Percentiles rank a stretch among this genome's conserved stretches.
Evolutionary conservation across 2,329 filamentous ascomycete genomes (phyloP).

Genomic region (Ramichloridium luteum): DNA sequence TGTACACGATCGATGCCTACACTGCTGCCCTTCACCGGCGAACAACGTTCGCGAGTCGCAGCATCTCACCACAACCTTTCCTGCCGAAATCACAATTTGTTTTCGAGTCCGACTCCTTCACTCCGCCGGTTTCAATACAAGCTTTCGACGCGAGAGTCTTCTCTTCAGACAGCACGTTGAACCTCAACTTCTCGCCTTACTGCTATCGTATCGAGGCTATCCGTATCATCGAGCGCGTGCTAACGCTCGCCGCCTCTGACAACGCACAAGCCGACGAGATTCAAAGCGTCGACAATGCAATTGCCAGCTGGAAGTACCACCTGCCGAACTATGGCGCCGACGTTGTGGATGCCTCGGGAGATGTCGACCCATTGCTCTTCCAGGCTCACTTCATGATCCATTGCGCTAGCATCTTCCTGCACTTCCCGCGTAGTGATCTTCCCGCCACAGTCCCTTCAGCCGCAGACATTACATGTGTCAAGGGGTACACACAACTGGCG

Average conservation of each 20-base stretch:
- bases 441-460: constrained; percentile 46
- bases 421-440: constrained; percentile 67
- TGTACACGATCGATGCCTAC: constrained; percentile 73
- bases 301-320: constrained; percentile 68
- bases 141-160: constrained; percentile 73
- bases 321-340: constrained; percentile 61
- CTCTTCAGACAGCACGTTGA: constrained; percentile 52
- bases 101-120: constrained; percentile 23
- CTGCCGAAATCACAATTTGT: constrained; percentile 50
- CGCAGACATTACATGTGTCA: constrained; percentile 32
- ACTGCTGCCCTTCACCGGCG: constrained; percentile 66
- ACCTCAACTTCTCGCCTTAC: constrained; percentile 67
- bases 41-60: constrained; percentile 57
- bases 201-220: constrained; percentile 73
- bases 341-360: constrained; percentile 55
- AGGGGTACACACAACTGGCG: constrained; percentile 39
- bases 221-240: constrained; percentile 64
- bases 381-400: constrained; percentile 72
- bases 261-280: constrained; percentile 30
- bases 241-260: constrained; percentile 36
- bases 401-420: constrained; percentile 55
- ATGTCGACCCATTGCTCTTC: constrained; percentile 81
- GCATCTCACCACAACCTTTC: constrained; percentile 53
- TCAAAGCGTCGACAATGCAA: constrained; percentile 46
- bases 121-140: constrained; percentile 48